Base-by-base conservation (phyloP, 1,139 yeast genomes). In the Debaryomycetaceae sp. region DNA sequence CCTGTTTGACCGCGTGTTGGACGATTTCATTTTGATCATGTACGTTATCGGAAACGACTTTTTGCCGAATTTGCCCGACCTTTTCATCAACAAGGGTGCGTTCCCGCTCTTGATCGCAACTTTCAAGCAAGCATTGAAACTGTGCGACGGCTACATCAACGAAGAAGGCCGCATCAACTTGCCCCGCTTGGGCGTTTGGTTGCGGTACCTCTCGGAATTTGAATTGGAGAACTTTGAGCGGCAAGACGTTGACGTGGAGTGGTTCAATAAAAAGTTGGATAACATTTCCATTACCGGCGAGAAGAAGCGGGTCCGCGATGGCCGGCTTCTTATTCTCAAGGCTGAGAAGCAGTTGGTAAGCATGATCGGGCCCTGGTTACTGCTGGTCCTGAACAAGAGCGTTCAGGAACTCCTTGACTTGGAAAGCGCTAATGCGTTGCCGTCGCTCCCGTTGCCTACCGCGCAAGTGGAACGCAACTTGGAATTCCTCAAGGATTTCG, bases 41-140 rank as follows among this genome's bases (percentile, higher is more conserved):
- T 87, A 83, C 48, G 95, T 90, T 36, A 83, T 92, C 46, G 99
- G 99, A 45, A 92, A 92, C 49, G 99, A 92, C 68, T 92, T 92
- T 73, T 69, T 92, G 47, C 98, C 99, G n/a, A 85, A 90, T 49
- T 68, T 92, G 44, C 98, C 99, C 2, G 95, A 87, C 51, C 64
- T 92, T 45, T 86, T 83, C 52, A 72, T 92, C 43, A 87, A 86
- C 49, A 90, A 87, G 44, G 97, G 97, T 43, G 98, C 98, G 1
- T 80, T 92, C 59, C 95, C 97, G 11, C 69, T 86, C 25, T 68
- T 92, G 44, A 64, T 90, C 42, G 82, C 78, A 38, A 80, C 95
- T 11, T 90, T 92, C 59, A 90, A 86, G 49, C 77, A 77, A 45
- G 75, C 87, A 15, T 64, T 90, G 46, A 68, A 70, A 40, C 70